phyloP scores from a whole-genome alignment of 75 land plant species.

The Chamaecyparis obtusa region DNA sequence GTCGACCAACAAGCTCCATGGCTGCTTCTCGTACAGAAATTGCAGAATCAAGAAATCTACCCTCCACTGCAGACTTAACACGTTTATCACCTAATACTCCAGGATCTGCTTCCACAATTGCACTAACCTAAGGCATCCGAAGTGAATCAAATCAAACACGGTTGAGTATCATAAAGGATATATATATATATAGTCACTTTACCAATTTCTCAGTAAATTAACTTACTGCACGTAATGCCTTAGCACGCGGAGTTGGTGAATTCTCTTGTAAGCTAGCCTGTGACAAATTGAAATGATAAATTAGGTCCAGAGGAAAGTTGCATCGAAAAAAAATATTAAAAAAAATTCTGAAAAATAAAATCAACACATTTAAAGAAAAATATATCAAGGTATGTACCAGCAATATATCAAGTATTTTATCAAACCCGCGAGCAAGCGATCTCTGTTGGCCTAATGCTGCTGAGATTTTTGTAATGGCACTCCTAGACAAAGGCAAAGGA shows the following conservation, averaged over 20 bases:
- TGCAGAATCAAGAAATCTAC: conserved; percentile 94
- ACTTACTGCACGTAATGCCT: conserved; percentile 95
- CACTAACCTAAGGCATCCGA: conserved; percentile 67
- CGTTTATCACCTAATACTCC: conserved; percentile 86
- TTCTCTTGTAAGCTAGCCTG: conserved; percentile 92
- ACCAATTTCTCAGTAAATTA: not conserved
- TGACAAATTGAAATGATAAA: not conserved
- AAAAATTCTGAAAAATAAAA: not conserved
- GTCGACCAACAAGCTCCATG: conserved; percentile 95
- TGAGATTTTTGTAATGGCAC: conserved; percentile 68
- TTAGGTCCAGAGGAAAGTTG: not conserved
- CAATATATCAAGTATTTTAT: conserved; percentile 75
- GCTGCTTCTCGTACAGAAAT: conserved; percentile 99
- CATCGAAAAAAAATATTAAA: not conserved
- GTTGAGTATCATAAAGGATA: not conserved
- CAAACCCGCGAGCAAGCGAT: conserved; percentile 94
- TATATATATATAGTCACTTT: not conserved
- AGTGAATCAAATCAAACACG: conserved; percentile 13
- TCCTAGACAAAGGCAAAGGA: conserved; percentile 64
- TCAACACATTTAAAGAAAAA: not conserved
- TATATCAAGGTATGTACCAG: conserved; percentile 46
- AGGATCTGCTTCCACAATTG: conserved; percentile 97
- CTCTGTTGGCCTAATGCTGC: conserved; percentile 81
- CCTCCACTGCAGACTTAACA: conserved; percentile 97
- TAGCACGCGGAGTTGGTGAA: conserved; percentile 87